Evolutionary conservation across 2,329 filamentous ascomycete species (phyloP), one percentile per base, ranked within the genome.

Genomic region (Pyrenophora seminiperda): DNA sequence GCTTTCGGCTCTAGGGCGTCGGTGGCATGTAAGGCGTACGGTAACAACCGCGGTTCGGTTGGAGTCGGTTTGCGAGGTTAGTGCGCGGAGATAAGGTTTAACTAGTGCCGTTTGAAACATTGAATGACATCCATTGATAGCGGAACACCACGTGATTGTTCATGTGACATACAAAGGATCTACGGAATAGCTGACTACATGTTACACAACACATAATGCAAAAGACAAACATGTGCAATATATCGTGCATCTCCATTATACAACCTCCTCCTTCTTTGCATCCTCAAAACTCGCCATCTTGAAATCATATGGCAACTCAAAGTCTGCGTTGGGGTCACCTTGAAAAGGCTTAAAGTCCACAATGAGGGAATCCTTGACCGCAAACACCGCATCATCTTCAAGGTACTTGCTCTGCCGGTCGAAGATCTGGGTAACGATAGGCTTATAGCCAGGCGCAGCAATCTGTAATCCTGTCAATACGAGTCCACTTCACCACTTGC

Each of bases 391-490:
- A 58, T 85, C 82, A 48, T 84, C 76, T 14, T 76, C 74, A 34
- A 90, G 76, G 60, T 89, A 85, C 54, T 81, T 78, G 70, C 85
- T 84, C 54, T 83, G 78, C 49, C 79, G 76, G 68, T 91, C 88
- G 67, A 91, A 93, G 47, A 94, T 85, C 70, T 94, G 89, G 1
- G 89, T 91, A 0, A 86, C 88, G 39, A 95, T 80, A 0, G 86
- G 78, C 63, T 84, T 87, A 76, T 87, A 85, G 6, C 81, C 81
- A 2, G 81, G 77, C 10, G 79, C 77, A 20, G 79, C 77, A 68
- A 81, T 75, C 77, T 82, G 51, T 47, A 19, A 19, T 53, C 3
- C 41, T 7, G 30, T 47, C 36, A 55, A 41, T 14, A 50, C 17
- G 38, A 7, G 15, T 17, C n/a, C 7, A 15, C 3, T 7, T 24